Evolutionary conservation across 495 filamentous ascomycete genomes (phyloP).

Genomic region (Rhypophila decipiens): DNA sequence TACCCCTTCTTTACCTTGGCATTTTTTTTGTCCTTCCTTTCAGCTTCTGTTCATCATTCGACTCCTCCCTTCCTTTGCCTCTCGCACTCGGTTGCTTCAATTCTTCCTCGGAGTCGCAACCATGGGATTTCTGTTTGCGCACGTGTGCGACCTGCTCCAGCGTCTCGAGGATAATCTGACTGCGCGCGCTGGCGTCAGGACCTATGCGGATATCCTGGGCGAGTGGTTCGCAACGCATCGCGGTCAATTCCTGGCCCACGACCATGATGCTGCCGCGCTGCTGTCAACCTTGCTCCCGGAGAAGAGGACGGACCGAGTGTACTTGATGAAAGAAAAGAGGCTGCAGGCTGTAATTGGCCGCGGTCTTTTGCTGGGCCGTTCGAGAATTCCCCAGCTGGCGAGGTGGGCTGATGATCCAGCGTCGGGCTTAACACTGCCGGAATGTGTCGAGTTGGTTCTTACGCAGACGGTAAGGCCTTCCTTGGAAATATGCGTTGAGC

Average conservation of each 20-base stretch:
- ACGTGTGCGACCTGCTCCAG: constrained; percentile 56
- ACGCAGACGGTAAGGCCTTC: constrained; percentile 51
- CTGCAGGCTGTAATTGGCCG: constrained; percentile 60
- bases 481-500: neutral
- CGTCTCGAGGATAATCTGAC: constrained; percentile 33
- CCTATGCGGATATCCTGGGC: constrained; percentile 26
- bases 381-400: constrained; percentile 53
- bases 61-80: too few species aligned
- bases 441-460: constrained; percentile 63
- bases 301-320: constrained; percentile 68
- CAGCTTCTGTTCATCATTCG: too few species aligned
- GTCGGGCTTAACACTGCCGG: constrained; percentile 55
- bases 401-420: constrained; percentile 54
- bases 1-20: too few species aligned
- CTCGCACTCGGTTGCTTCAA: too few species aligned
- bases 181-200: constrained; percentile 3
- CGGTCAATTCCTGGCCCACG: constrained; percentile 34
- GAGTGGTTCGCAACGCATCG: constrained; percentile 58
- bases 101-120: constrained; percentile 1
- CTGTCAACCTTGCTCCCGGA: constrained; percentile 71
- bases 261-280: constrained; percentile 51
- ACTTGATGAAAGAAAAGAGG: constrained; percentile 52
- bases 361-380: constrained; percentile 53
- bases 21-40: too few species aligned
- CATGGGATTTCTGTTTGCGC: constrained; percentile 59